Evolutionary conservation across 2,329 filamentous ascomycete species (phyloP), one percentile per base, ranked within the genome.

Genomic region (Helotiales sp.): DNA sequence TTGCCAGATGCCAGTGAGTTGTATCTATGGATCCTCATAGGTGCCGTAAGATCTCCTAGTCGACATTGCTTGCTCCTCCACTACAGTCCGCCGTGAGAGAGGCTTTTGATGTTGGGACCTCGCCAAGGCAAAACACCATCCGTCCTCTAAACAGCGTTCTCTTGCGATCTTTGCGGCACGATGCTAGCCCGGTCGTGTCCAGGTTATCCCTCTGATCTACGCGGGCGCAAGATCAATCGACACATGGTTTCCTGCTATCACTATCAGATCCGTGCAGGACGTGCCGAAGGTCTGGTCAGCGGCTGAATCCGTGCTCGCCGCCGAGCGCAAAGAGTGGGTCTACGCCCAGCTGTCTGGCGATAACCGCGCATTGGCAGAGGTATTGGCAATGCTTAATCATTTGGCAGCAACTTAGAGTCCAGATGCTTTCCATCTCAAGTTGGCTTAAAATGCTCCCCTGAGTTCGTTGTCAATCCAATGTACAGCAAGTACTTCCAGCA

Each of bases 361-460:
- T 31, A 58, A 54, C 10, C 19, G 44, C 22, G 56, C 30, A 40
- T 51, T 51, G 36, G 34, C 29, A 25, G 9, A 12, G n/a, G 42
- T 27, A 10, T 31, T 50, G 51, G 49, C 47, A 38, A 61, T 47
- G 55, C 55, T 58, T 61, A 38, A 51, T 51, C n/a, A 25, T n/a
- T 48, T 33, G 12, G n/a, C 34, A 1, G 7, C 31, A 34, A 22
- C 22, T 24, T 55, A 29, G 44, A 29, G 22, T 53, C 42, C 27
- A 38, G 30, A 52, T 40, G 13, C n/a, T n/a, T n/a, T n/a, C n/a
- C n/a, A n/a, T n/a, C n/a, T n/a, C n/a, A n/a, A n/a, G n/a, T n/a
- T n/a, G n/a, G n/a, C n/a, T n/a, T n/a, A n/a, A n/a, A n/a, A n/a
- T n/a, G n/a, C n/a, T n/a, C n/a, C n/a, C n/a, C n/a, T 22, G 12